Percentiles rank a stretch among this genome's conserved stretches.
phyloP scores from a whole-genome alignment of 148 eudicot genomes.

The Nyssa sinensis region DNA sequence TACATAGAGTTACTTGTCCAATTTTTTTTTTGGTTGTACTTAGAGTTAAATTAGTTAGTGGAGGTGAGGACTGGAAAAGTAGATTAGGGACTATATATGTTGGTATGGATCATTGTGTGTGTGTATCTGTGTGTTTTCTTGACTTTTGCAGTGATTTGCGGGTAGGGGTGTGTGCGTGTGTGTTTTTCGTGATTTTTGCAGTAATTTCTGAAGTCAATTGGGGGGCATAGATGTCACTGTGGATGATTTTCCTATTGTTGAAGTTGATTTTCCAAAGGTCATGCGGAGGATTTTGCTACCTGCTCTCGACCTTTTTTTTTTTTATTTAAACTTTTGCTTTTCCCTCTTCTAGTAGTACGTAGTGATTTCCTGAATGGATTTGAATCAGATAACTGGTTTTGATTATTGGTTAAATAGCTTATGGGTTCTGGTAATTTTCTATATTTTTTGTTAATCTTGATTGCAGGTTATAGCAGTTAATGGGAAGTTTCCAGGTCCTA shows the following conservation, averaged over 20 bases:
- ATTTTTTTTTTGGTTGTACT: too few species aligned
- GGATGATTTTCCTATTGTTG: not conserved
- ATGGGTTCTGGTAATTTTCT: not conserved
- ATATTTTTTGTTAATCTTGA: not conserved
- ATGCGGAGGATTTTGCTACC: too few species aligned
- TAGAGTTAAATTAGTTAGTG: not conserved
- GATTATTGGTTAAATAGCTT: too few species aligned
- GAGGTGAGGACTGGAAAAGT: not conserved
- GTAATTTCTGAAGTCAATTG: not conserved
- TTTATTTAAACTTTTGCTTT: too few species aligned
- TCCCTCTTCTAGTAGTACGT: not conserved
- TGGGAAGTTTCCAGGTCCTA: slow-evolving; percentile 76
- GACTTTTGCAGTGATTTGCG: too few species aligned
- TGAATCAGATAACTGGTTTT: not conserved
- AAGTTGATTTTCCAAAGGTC: too few species aligned
- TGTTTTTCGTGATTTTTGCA: not conserved
- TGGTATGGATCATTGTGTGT: too few species aligned
- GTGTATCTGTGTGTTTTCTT: too few species aligned
- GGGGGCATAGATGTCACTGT: not conserved
- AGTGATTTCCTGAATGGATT: not conserved
- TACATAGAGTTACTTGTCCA: too few species aligned
- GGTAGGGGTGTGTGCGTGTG: too few species aligned
- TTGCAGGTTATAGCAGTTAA: slow-evolving; percentile 83
- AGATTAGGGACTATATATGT: not conserved
- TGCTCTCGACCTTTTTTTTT: not conserved